phyloP scores from a whole-genome alignment of 345 rosid genomes.

The Camelina sativa region DNA sequence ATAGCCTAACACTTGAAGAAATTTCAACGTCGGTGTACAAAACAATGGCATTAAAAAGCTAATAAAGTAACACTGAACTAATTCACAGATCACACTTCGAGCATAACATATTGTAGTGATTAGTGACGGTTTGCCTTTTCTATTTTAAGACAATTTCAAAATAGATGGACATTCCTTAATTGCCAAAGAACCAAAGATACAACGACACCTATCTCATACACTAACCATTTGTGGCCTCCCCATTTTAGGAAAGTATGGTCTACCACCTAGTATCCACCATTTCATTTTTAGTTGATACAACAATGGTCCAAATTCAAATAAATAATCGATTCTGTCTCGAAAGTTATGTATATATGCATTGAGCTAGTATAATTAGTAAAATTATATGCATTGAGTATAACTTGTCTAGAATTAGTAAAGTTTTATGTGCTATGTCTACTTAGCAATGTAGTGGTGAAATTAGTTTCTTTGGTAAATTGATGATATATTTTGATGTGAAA shows the following conservation, averaged over 20 bases:
- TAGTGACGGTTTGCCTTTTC: slow-evolving; percentile 32
- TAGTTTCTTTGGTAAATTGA: background rate
- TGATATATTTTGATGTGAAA: background rate
- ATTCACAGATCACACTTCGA: background rate
- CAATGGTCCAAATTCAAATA: slow-evolving; percentile 14
- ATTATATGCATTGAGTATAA: background rate
- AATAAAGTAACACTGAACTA: slow-evolving; percentile 7
- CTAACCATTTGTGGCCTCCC: slow-evolving; percentile 37
- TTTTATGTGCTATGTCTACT: background rate
- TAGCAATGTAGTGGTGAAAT: background rate
- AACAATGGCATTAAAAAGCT: background rate
- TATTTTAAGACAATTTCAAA: slow-evolving; percentile 34
- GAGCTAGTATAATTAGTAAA: too few relatives aligned
- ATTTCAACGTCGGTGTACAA: background rate
- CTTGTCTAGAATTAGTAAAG: background rate
- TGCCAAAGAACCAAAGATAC: slow-evolving; percentile 43
- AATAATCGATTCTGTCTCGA: background rate
- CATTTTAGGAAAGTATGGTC: slow-evolving; percentile 38
- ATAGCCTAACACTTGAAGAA: background rate
- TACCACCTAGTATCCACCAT: slow-evolving; percentile 32
- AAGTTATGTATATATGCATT: too few relatives aligned
- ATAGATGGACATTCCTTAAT: slow-evolving; percentile 38
- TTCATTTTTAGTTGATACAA: slow-evolving; percentile 13
- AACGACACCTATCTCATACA: slow-evolving; percentile 41
- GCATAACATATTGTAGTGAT: slow-evolving; percentile 1